Evolutionary conservation across 2,329 filamentous ascomycete genomes (phyloP).

Genomic region (Tolypocladium pustulatum): DNA sequence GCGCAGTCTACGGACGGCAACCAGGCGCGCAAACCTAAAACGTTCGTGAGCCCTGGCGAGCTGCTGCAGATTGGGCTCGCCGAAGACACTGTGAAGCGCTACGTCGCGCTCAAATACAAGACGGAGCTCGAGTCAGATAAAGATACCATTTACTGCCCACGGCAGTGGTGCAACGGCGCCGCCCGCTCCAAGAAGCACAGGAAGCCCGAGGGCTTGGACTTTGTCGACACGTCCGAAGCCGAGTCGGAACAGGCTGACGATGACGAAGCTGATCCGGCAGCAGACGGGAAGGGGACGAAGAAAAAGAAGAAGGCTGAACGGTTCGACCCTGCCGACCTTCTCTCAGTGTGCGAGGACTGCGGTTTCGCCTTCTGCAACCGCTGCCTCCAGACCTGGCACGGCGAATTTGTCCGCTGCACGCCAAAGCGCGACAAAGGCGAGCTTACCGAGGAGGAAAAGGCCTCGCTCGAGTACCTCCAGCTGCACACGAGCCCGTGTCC

Average conservation of each 20-base stretch:
- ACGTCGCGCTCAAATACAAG: constrained; percentile 85
- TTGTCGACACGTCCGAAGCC: constrained; percentile 44
- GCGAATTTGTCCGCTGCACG: constrained; percentile 63
- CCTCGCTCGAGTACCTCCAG: constrained; percentile 73
- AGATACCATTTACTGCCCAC: constrained; percentile 83
- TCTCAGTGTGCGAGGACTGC: constrained; percentile 84
- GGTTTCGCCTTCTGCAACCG: constrained; percentile 74
- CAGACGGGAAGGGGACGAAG: constrained; percentile 9
- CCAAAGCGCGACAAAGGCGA: constrained; percentile 57
- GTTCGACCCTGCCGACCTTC: constrained; percentile 47
- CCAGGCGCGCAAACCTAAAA: constrained; percentile 45
- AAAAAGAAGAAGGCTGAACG: constrained; percentile 12
- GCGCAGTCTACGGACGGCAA: constrained; percentile 5
- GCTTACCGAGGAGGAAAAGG: constrained; percentile 74
- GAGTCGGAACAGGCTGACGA: constrained; percentile 40
- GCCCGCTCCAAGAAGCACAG: constrained; percentile 65
- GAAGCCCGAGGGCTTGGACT: constrained; percentile 57
- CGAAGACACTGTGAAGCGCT: constrained; percentile 68
- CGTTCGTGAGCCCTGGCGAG: constrained; percentile 70
- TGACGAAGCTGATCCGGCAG: constrained; percentile 21
- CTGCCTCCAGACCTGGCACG: constrained; percentile 77
- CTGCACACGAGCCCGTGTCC: constrained; percentile 80
- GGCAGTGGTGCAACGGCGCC: constrained; percentile 85
- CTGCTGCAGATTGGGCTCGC: constrained; percentile 66
- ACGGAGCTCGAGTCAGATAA: constrained; percentile 86